Evolutionary conservation across 495 filamentous ascomycete genomes (phyloP), one percentile per base, ranked within the genome.

Genomic region (Hypoxylon fragiforme): DNA sequence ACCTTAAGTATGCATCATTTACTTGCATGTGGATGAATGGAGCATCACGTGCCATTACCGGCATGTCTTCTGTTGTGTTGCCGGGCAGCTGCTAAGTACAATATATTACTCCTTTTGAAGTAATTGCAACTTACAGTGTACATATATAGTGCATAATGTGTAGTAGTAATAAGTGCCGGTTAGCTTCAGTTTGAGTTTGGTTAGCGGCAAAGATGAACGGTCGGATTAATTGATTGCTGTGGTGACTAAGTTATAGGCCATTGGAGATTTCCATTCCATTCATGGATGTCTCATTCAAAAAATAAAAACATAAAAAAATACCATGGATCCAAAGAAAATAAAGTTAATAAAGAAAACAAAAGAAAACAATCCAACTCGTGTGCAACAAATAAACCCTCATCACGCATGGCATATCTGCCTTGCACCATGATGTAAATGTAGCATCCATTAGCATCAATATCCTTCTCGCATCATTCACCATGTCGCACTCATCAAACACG

Each of bases 401-500:
- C n/a, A n/a, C n/a, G n/a, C n/a, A n/a, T n/a, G n/a, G n/a, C n/a
- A n/a, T n/a, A n/a, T n/a, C n/a, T n/a, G n/a, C n/a, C n/a, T n/a
- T n/a, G n/a, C n/a, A n/a, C n/a, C n/a, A n/a, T n/a, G n/a, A 28
- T 9, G 9, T 28, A 28, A 4, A 4, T 28, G 4, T 9, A 28
- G 4, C 24, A 28, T 18, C 6, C 13, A 13, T 16, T 18, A 15
- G 8, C 14, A 37, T n/a, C 13, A 15, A n/a, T 18, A 35, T 13
- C 51, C 11, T 52, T 38, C n/a, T n/a, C n/a, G n/a, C n/a, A n/a
- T n/a, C 43, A 21, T 51, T 37, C 22, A 40, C 40, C 38, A 69
- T 67, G 62, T 37, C 63, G 26, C 44, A 44, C 12, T 54, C 67
- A 19, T 31, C 47, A 50, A 68, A 68, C 9, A 57, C 60, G 7